Evolutionary conservation across 306 rosid genomes (phyloP), one percentile per base, ranked within the genome.

Genomic region (Begonia loranthoides): DNA sequence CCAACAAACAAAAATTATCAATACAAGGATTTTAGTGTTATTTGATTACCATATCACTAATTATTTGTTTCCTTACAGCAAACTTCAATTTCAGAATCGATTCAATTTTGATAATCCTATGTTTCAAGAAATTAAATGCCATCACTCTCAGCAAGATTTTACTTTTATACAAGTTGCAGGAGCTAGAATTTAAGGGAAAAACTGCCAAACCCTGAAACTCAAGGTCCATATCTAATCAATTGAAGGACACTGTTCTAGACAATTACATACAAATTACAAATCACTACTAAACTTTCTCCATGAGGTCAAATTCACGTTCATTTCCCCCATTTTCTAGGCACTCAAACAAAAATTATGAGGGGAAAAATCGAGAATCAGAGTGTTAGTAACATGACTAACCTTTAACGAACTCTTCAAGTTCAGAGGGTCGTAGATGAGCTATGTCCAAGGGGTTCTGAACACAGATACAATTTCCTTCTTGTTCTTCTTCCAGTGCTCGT

Each of bases 351-450:
- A 2, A 10, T n/a, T 43, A 11, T 43, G 49, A 41, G 6, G 33
- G 36, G 63, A 14, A n/a, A 39, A 15, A 12, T n/a, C n/a, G 6
- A 10, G 28, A 13, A 41, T 12, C 24, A 28, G 3, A 12, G 33
- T 4, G 5, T 49, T 49, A 4, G 48, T 24, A 14, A 14, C 17
- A 34, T 49, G 40, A 10, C 61, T 13, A 28, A 87, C 96, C 95
- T 90, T 90, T 90, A 71, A 85, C 94, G 65, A 85, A 82, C 55
- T 90, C 97, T 61, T 85, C 87, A 44, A 90, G 77, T 67, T 80
- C 69, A 39, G 94, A 73, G 33, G 94, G 53, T 9, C 66, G 75
- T 19, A 85, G 66, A 40, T 81, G 72, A 17, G 85, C 17, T 40
- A 77, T 19, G 62, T 85, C 64, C 39, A 54, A 16, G 12, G 68